Evolutionary conservation across 495 filamentous ascomycete species (phyloP).

Genomic region (Daldinia childiae): DNA sequence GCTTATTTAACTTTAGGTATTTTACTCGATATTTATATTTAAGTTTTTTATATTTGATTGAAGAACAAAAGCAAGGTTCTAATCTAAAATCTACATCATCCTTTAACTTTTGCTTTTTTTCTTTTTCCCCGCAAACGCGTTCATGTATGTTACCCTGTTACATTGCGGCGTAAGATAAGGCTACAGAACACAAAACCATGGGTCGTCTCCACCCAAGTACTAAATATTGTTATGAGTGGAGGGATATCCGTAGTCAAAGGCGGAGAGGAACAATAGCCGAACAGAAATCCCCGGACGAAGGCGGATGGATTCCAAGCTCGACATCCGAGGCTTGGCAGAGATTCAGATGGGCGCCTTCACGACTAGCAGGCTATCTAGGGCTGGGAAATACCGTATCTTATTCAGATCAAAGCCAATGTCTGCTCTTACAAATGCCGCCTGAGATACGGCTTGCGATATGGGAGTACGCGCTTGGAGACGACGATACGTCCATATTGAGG

Average conservation of each 20-base stretch:
- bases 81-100: no score
- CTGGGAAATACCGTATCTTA: background rate
- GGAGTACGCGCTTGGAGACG: slow-evolving; percentile 7
- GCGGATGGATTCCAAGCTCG: background rate
- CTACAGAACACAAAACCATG: background rate
- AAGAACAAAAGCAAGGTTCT: no score
- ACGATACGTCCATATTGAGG: background rate
- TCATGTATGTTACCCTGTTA: no score
- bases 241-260: background rate
- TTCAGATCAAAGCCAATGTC: slow-evolving; percentile 1
- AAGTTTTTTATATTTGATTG: background rate
- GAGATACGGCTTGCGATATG: background rate
- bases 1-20: background rate
- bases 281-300: background rate
- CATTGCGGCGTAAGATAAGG: background rate
- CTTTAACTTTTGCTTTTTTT: no score
- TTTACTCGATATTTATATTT: background rate
- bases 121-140: background rate
- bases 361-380: background rate
- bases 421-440: slow-evolving; percentile 2
- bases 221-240: background rate
- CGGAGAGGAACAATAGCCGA: background rate
- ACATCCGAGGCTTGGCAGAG: background rate
- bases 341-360: background rate
- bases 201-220: background rate